These are phyloP conservation scores for Rheum nobile DNA, from an alignment of 148 eudicot species.

Conservation along the genomic window DNA sequence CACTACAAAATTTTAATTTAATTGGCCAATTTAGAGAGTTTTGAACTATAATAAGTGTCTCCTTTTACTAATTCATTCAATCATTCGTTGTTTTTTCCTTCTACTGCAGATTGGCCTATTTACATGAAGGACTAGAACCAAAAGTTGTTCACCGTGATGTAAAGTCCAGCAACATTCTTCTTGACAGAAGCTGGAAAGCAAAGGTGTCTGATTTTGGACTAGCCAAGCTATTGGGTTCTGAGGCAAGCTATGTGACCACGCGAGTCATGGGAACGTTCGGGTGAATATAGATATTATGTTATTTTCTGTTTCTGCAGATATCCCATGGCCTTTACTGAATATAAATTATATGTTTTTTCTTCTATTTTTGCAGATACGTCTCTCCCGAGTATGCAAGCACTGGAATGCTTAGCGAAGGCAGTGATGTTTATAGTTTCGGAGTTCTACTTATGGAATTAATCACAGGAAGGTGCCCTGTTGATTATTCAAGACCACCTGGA, in stretches of 20 bases:
- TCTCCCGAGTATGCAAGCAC: slow-evolving; percentile 99
- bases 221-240: slow-evolving; percentile 87
- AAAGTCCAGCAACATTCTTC: slow-evolving; percentile 88
- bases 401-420: slow-evolving; percentile 86
- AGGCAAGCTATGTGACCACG: slow-evolving; percentile 83
- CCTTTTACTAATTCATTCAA: background rate
- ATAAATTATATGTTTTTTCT: background rate
- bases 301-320: background rate
- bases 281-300: slow-evolving; percentile 24
- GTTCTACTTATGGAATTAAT: slow-evolving; percentile 89
- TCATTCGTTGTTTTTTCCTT: background rate
- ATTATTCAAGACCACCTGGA: slow-evolving; percentile 89
- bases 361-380: slow-evolving; percentile 50
- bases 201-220: slow-evolving; percentile 96
- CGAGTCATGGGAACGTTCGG: slow-evolving; percentile 99
- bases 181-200: slow-evolving; percentile 73
- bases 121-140: slow-evolving; percentile 95
- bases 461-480: slow-evolving; percentile 80
- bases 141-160: slow-evolving; percentile 98
- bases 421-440: slow-evolving; percentile 89
- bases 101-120: slow-evolving; percentile 59
- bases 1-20: background rate
- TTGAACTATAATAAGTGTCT: background rate
- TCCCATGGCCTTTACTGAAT: background rate
- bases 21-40: background rate